Evolutionary conservation across 2,329 filamentous ascomycete genomes (phyloP).

Genomic region (Fusarium multiceps): DNA sequence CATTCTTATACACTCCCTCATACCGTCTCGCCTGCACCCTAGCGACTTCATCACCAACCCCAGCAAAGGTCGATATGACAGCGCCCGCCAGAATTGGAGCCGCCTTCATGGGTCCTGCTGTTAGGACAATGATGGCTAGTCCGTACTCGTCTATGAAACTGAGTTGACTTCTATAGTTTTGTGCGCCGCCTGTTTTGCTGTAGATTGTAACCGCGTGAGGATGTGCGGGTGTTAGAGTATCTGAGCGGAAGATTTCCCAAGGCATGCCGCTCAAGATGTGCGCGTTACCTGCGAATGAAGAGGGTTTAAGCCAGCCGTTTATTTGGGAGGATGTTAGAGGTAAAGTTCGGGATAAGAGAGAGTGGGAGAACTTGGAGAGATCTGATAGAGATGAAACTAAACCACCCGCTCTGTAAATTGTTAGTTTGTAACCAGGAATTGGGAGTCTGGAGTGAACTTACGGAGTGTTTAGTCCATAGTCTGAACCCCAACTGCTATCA

Average conservation of each 20-base stretch:
- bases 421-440: no score
- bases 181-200: constrained; percentile 51
- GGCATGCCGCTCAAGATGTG: constrained; percentile 51
- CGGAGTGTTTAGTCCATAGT: constrained; percentile 51
- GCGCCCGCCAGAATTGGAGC: constrained; percentile 45
- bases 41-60: constrained; percentile 45
- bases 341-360: constrained; percentile 46
- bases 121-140: constrained; percentile 47
- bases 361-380: constrained; percentile 46
- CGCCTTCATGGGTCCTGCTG: constrained; percentile 48
- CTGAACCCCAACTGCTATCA: constrained; percentile 49
- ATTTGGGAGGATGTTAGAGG: constrained; percentile 42
- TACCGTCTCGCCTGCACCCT: constrained; percentile 44
- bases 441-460: constrained; percentile 41
- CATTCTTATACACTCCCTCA: constrained; percentile 26
- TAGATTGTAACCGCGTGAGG: constrained; percentile 50
- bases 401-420: constrained; percentile 46
- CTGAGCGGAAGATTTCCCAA: constrained; percentile 52
- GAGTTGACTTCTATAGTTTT: constrained; percentile 51
- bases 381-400: constrained; percentile 51
- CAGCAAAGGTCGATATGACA: constrained; percentile 45
- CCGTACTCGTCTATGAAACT: constrained; percentile 52
- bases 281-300: constrained; percentile 46
- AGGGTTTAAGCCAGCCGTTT: constrained; percentile 52
- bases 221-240: constrained; percentile 43